A percentile compares a stretch with the other conserved stretches of the same genome.
phyloP scores from a whole-genome alignment of 2,329 filamentous ascomycete species.

The Cercospora nicotianae region DNA sequence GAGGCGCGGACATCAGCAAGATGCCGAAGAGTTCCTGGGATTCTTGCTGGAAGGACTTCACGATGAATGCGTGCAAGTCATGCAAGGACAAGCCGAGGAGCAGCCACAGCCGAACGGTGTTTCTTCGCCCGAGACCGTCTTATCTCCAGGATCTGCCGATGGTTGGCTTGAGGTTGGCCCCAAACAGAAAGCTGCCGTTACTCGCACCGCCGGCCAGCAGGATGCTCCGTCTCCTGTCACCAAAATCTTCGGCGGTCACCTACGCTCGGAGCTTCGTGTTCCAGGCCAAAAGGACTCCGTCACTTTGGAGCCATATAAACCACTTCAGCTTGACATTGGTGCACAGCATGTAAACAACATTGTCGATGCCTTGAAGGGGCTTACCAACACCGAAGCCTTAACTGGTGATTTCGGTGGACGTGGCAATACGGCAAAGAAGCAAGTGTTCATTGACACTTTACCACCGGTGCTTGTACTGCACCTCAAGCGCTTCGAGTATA shows the following conservation, averaged over 20 bases:
- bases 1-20: conserved; percentile 95
- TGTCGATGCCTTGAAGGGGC: conserved; percentile 79
- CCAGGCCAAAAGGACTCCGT: conserved; percentile 87
- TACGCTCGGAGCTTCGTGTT: conserved; percentile 85
- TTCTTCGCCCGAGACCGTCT: conserved; percentile 49
- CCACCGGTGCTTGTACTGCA: conserved; percentile 92
- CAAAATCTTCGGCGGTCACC: conserved; percentile 89
- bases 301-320: conserved; percentile 89
- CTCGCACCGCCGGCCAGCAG: conserved; percentile 71
- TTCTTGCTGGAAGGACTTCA: conserved; percentile 90
- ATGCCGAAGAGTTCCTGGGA: conserved; percentile 94
- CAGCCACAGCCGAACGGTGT: conserved; percentile 31
- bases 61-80: conserved; percentile 82
- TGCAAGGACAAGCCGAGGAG: conserved; percentile 45
- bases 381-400: conserved; percentile 81
- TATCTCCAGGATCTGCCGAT: conserved; percentile 42
- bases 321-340: conserved; percentile 91
- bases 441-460: conserved; percentile 88
- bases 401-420: conserved; percentile 83
- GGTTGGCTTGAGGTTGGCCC: conserved; percentile 95
- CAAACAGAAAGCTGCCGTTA: conserved; percentile 83
- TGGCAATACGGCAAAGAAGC: conserved; percentile 77
- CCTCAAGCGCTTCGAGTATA: conserved; percentile 95
- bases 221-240: conserved; percentile 70
- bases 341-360: conserved; percentile 85